Evolutionary conservation across 371 early-diverging fungal genomes (phyloP), one percentile per base, ranked within the genome.

Genomic region (Massospora cicadina): DNA sequence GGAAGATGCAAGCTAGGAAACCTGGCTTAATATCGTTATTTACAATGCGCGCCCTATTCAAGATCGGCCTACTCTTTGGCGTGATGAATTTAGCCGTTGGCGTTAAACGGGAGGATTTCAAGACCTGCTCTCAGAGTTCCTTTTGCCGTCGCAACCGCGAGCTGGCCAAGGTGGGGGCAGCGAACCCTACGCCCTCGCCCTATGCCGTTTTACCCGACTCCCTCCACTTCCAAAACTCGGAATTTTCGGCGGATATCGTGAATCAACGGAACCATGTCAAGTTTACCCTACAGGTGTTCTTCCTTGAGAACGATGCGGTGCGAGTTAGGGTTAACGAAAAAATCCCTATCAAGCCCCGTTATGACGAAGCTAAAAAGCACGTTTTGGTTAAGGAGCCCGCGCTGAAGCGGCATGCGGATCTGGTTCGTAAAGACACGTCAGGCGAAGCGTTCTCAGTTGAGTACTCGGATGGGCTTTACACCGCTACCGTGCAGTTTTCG

Each of bases 131-230:
- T 24, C 89, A 95, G 67, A 81, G 85, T 58, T 86, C 85, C 23
- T 98, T 98, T 72, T 95, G 95, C 72, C 72, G 77, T 10, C 86
- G 96, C 55, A 91, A 96, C 74, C 80, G 92, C 12, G 89, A 84
- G 10, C 90, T 82, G 71, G 93, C 91, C 12, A 86, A 89, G 33
- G 70, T 75, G 1, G 79, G 73, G n/a, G 71, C 72, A 21, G 70
- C 67, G 27, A 65, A 69, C 32, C 28, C 65, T 58, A 66, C 72
- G 71, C 24, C 64, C 17, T 85, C 88, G 0, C 86, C 84, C 5
- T 93, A 86, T 71, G 70, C 71, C 32, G 71, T 90, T 31, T 62
- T 79, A 54, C 68, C 72, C 17, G 75, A 75, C 26, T 76, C 82
- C 33, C 66, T 87, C 65, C 55, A 65, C 23, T 53, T 81, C 25